Evolutionary conservation across 1,139 yeast genomes (phyloP).

Genomic region (Geotrichum phurueaensis): DNA sequence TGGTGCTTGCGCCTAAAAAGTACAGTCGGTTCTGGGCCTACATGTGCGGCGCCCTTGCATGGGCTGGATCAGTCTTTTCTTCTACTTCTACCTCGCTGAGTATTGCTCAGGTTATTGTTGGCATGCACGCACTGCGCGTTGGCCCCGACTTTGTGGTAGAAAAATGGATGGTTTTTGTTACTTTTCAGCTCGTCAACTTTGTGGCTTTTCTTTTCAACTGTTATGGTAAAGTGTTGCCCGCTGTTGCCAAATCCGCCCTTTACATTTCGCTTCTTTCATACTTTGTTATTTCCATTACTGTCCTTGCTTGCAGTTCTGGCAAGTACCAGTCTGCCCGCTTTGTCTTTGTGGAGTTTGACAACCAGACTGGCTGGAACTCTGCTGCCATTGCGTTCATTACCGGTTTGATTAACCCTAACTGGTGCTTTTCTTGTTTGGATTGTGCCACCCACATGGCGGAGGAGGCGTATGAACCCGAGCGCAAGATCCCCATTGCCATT

Average conservation of each 20-base stretch:
- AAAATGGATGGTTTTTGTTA: constrained; percentile 48
- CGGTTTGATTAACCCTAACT: constrained; percentile 52
- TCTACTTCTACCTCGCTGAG: constrained; percentile 51
- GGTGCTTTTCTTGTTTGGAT: constrained; percentile 58
- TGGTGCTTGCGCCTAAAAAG: constrained; percentile 48
- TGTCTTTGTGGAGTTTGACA: constrained; percentile 47
- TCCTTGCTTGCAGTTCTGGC: constrained; percentile 45
- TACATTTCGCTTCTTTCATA: constrained; percentile 47
- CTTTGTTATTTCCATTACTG: constrained; percentile 43
- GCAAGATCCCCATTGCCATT: constrained; percentile 51
- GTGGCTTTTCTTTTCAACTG: constrained; percentile 35
- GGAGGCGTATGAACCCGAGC: constrained; percentile 48
- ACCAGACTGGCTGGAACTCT: constrained; percentile 52
- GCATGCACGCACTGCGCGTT: constrained; percentile 44
- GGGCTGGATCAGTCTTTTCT: constrained; percentile 55
- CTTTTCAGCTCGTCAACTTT: constrained; percentile 36
- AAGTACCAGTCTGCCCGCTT: constrained; percentile 44
- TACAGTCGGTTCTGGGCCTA: constrained; percentile 46
- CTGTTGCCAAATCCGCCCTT: constrained; percentile 42
- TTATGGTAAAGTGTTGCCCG: constrained; percentile 36
- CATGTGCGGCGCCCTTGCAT: constrained; percentile 51
- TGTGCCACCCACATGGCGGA: constrained; percentile 60
- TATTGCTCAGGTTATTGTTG: constrained; percentile 46
- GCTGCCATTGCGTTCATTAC: constrained; percentile 53
- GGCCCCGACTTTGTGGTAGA: constrained; percentile 41